Evolutionary conservation across 768 basidiomycete genomes (phyloP), one percentile per base, ranked within the genome.

Genomic region (Boletus rubroflammeus): DNA sequence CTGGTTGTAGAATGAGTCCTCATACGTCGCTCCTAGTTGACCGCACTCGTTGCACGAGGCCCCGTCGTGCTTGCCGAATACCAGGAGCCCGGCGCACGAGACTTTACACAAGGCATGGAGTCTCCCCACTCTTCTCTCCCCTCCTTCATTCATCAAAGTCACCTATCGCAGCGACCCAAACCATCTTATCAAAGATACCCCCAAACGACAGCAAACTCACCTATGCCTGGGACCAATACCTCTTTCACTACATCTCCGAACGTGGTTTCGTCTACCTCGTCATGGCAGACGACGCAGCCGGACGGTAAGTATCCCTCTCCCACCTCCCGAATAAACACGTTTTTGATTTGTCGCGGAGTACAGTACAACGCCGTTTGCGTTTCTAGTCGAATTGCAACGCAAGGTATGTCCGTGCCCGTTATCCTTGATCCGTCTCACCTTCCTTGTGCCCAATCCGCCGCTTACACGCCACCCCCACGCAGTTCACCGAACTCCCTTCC

Each of bases 241-340:
- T 95, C 10, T 95, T 98, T 65, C 94, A 98, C 73, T 97, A 98
- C 72, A 80, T 96, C 60, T 90, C 91, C 6, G 91, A 93, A 59
- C 86, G 85, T 17, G 92, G 92, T 0, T 84, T 90, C 67, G 85
- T 86, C 35, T 95, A 88, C 70, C 81, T 98, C 23, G 90, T 94
- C 51, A 94, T 99, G 86, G 92, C 93, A 6, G 93, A 98, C 67
- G 95, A 98, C 69, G 80, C 86, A 38, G 90, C 85, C 17, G 95
- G 94, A 53, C 80, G 96, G 91, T 90, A 55, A 59, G 83, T 68
- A 25, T 23, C 9, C 31, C 26, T 3, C 10, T 9, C 29, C 11
- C 46, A 25, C 17, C 15, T 10, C 9, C 39, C 47, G 10, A 35
- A 36, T 7, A 26, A 5, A n/a, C 25, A 28, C 31, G 11, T 21